Evolutionary conservation across 176 grass and related monocot species (phyloP).

Genomic region (Eragrostis nindensis): DNA sequence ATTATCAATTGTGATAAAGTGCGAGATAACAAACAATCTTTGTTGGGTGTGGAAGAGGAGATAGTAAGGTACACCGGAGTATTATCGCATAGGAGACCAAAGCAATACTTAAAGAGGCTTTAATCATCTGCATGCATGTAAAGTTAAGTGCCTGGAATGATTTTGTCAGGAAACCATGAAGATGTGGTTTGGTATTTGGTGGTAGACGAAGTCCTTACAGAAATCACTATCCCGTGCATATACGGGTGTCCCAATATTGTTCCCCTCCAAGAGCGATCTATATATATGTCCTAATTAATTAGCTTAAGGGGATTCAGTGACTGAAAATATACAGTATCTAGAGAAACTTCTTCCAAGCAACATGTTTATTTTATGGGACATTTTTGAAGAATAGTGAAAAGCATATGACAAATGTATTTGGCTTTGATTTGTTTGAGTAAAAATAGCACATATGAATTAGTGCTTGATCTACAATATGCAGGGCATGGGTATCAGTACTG

Average conservation of each 20-base stretch:
- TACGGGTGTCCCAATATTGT: neutral
- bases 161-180: conserved; percentile 38
- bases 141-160: conserved; percentile 29
- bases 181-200: conserved; percentile 3
- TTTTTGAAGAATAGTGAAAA: neutral
- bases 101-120: conserved; percentile 48
- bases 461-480: conserved; percentile 27
- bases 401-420: neutral
- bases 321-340: neutral
- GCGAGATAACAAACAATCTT: too few relatives aligned
- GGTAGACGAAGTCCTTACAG: neutral
- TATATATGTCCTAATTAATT: too few relatives aligned
- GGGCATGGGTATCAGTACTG: neutral
- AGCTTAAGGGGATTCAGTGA: too few relatives aligned
- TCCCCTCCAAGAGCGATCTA: too few relatives aligned
- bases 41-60: neutral
- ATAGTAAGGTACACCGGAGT: conserved; percentile 9
- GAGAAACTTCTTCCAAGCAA: neutral
- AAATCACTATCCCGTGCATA: conserved; percentile 23
- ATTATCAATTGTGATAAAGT: conserved; percentile 4
- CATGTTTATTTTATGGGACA: neutral
- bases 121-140: conserved; percentile 40
- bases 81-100: conserved; percentile 53
- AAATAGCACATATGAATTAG: neutral
- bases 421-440: neutral